Evolutionary conservation across 164 flowering plant genomes (phyloP), one percentile per base, ranked within the genome.

Genomic region (Echeveria elegans): DNA sequence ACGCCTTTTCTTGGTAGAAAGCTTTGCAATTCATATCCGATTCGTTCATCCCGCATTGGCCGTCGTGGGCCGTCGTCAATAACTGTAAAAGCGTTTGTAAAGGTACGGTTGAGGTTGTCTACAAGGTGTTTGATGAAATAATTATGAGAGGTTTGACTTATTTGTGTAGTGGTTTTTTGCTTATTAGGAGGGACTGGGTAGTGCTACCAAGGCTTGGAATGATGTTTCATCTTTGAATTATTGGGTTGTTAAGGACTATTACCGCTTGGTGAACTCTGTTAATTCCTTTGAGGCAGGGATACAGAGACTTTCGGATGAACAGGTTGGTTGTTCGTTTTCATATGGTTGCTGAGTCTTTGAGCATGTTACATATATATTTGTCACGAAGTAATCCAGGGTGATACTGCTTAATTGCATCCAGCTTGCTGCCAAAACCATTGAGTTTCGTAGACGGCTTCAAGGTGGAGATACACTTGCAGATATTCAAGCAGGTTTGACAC

Each of bases 221-320:
- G 87, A 87, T 31, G 31, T 85, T 38, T 78, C 81, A 15, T 82
- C 88, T 75, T 79, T 86, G 64, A 89, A 91, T 69, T 56, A 80
- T 71, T 94, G 97, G 97, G 90, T 91, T 34, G 96, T 94, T 38
- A 76, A 80, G 69, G 99, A 94, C 59, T 94, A 94, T 73, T 78
- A 80, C 58, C 89, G 90, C 12, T 84, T 94, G 12, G 97, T 88
- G n/a, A 75, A 72, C 29, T 72, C 85, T 8, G 97, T 91, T 40
- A 94, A 86, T 74, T 77, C 82, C 29, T 23, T 94, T 16, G 99
- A 91, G 78, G 82, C 82, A 8, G 74, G 36, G 31, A 77, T 88
- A 67, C 83, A 76, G 77, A 71, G 72, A 8, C 86, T 91, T 21
- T 75, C 92, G 19, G 93, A 94, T 85, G 85, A 85, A 23, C 84